Percentiles rank a stretch among this genome's conserved stretches.
Conservation (phyloP, 2,329 filamentous ascomycete genomes). For the Fusarium incarnatum region DNA sequence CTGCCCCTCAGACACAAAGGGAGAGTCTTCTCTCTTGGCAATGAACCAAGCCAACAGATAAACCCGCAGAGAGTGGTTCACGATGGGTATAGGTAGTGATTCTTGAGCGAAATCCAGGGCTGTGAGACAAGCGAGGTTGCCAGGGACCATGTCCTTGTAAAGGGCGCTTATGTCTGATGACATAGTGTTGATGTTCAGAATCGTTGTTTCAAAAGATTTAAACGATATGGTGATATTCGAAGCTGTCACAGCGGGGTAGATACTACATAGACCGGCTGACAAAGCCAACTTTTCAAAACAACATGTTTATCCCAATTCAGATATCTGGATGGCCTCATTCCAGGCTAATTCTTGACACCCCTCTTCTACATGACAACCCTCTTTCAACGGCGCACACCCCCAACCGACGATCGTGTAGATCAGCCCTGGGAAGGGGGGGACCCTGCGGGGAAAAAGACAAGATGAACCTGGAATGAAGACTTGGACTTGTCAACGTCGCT, state of each 20-base stretch:
- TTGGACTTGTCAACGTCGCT: not conserved
- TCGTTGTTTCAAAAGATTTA: not conserved
- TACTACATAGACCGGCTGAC: constrained; percentile 8
- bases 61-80: constrained; percentile 49
- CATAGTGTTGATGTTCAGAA: not conserved
- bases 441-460: constrained; percentile 26
- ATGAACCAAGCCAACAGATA: constrained; percentile 45
- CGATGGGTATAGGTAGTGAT: constrained; percentile 43
- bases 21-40: constrained; percentile 33
- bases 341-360: not conserved
- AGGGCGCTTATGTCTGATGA: not conserved
- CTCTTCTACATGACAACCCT: not conserved
- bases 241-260: not conserved
- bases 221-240: not conserved
- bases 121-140: constrained; percentile 23
- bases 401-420: constrained; percentile 25
- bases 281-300: constrained; percentile 4
- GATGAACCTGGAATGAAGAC: constrained; percentile 19
- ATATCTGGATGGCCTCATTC: constrained; percentile 26
- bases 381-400: constrained; percentile 10
- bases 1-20: constrained; percentile 15
- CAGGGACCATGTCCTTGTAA: constrained; percentile 23
- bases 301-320: not conserved
- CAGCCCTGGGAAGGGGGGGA: constrained; percentile 9
- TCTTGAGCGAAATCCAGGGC: constrained; percentile 34